Base-by-base conservation (phyloP, 2,329 filamentous ascomycete genomes). In the Boeremia lycopersici region DNA sequence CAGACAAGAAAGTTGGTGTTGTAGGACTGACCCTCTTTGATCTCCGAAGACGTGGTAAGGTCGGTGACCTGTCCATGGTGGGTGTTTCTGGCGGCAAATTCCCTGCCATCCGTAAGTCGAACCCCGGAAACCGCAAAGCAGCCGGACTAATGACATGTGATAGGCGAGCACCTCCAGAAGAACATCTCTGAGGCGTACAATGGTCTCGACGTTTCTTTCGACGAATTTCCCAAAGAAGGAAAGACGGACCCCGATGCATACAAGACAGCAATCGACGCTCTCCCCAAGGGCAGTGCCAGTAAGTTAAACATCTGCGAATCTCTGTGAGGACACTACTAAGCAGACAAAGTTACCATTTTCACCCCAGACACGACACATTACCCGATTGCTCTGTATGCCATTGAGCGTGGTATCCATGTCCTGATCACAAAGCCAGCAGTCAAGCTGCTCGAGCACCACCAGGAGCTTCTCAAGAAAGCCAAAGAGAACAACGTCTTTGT, bases 1-100 rank as follows among this genome's bases (percentile, higher is more conserved):
- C 91, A 44, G 93, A 97, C 82, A 97, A 97, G 81, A 97, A 97
- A 77, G 89, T 97, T 44, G 93, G 93, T 54, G 93, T 97, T 9
- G 93, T 97, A 15, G 93, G 90, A 35, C 79, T 97, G 73, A 93
- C 90, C 23, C 81, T 96, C 63, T 96, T 96, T 75, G 93, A 96
- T 74, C 82, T 97, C 62, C 87, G 93, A 56, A 84, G 92, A 60
- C 84, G 93, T 74, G 92, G 93, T 65, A 96, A 96, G 78, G 93
- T 97, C 23, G 88, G 85, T 65, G 86, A 89, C 57, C 81, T 97
- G 68, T 86, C 86, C 69, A 97, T 97, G 93, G 93, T 90, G 19
- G 93, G 93, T 50, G 90, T 91, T 50, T 92, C 90, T 57, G 93
- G 93, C 60, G 84, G 83, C 70, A 97, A 96, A 78, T 97, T 91